Base-by-base conservation (phyloP, 1,139 yeast species). In the Suhomyces maxii region DNA sequence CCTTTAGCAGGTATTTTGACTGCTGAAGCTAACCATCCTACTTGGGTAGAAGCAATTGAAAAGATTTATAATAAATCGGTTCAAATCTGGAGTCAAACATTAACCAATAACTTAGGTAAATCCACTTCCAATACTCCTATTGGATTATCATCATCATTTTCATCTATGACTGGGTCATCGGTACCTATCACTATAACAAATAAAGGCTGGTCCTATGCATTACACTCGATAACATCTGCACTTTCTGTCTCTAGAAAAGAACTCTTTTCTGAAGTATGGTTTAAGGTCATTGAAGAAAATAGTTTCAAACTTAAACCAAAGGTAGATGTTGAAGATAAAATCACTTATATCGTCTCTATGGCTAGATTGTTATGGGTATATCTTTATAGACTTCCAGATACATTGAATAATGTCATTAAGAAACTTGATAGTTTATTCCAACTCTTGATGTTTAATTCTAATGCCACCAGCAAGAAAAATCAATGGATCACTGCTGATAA, bases 1-100 rank as follows among this genome's bases (percentile, higher is more conserved):
- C 96, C 98, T 0, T 68, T 93, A 36, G 96, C 97, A 0, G 95
- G 89, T 14, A 76, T 81, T 2, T 76, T 91, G 33, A 89, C 97
- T 0, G 99, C 97, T 0, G 99, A 95, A 63, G 90, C 90, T 0
- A 93, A 95, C 59, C 96, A 90, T 63, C 99, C 99, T 3, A 83
- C 87, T 0, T 95, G 99, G 99, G 84, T 86, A 0, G 87, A 83
- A 42, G 95, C 97, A 0, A 79, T 89, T 45, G 80, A 79, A 32
- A 67, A 72, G 14, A 79, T 90, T 2, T 86, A 79, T 60, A 65
- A 77, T 11, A 78, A 78, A 48, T 82, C 86, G 2, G 54, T 56
- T 31, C 58, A 60, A 32, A 64, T 74, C 26, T 73, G 77, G 77
- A 58, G 57, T 38, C 58, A 56, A 14, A 39, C 53, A 12, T 39